phyloP scores from a whole-genome alignment of 805 yeast species.

The Pichia scutulata region DNA sequence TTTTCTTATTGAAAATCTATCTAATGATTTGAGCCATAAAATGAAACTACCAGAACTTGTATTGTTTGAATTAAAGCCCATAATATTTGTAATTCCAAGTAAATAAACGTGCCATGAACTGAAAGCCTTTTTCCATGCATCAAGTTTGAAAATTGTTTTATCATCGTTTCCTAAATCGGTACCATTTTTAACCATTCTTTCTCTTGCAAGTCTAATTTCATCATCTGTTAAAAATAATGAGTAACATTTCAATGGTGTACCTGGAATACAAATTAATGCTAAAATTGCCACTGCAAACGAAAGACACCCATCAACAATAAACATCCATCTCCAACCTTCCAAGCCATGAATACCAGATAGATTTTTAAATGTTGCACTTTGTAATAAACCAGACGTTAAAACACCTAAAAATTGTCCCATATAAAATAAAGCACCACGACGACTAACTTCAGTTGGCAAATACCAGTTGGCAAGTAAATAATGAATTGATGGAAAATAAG shows the following conservation, averaged over 20 bases:
- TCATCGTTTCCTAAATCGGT: constrained; percentile 21
- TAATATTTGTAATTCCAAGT: constrained; percentile 44
- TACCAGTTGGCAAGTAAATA: constrained; percentile 53
- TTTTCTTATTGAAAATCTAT: constrained; percentile 34
- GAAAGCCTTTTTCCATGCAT: constrained; percentile 46
- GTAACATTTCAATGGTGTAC: constrained; percentile 53
- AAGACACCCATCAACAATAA: constrained; percentile 42
- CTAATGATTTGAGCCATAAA: constrained; percentile 52
- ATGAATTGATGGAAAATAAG: constrained; percentile 57
- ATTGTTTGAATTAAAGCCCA: constrained; percentile 58
- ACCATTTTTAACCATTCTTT: constrained; percentile 31
- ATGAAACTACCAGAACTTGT: constrained; percentile 49
- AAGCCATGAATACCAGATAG: constrained; percentile 20
- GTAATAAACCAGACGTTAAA: constrained; percentile 49
- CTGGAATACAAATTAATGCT: constrained; percentile 41
- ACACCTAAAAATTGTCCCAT: constrained; percentile 57
- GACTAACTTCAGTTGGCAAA: constrained; percentile 45
- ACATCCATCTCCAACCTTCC: constrained; percentile 51
- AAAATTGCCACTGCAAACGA: constrained; percentile 20
- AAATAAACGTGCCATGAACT: constrained; percentile 56
- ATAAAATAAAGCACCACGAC: constrained; percentile 59
- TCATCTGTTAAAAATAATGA: constrained; percentile 47
- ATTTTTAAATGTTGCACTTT: constrained; percentile 30
- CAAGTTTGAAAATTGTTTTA: constrained; percentile 31
- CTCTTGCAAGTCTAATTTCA: constrained; percentile 46